phyloP scores from a whole-genome alignment of 2,329 filamentous ascomycete genomes.

The Ophiostoma sp. region DNA sequence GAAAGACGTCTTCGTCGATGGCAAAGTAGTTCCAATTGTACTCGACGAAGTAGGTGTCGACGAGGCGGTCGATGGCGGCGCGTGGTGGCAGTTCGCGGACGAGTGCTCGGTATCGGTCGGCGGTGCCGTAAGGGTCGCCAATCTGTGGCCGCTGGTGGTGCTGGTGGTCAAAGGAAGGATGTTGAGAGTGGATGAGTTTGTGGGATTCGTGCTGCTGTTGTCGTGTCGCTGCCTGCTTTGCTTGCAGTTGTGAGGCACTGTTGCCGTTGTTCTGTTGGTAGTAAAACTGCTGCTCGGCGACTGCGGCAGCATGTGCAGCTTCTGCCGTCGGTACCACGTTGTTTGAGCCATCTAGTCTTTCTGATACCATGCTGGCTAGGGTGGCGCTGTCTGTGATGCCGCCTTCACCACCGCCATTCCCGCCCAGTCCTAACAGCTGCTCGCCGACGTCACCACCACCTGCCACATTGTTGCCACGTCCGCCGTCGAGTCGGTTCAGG shows the following conservation, averaged over 20 bases:
- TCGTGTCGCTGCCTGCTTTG: neutral
- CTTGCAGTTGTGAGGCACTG: neutral
- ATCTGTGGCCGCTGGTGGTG: conserved; percentile 32
- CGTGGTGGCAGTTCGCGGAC: conserved; percentile 59
- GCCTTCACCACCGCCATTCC: conserved; percentile 25
- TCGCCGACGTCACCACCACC: conserved; percentile 4
- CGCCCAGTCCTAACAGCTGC: conserved; percentile 31
- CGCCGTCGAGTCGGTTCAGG: conserved; percentile 55
- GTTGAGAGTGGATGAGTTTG: conserved; percentile 17
- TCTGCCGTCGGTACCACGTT: conserved; percentile 4
- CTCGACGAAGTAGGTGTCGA: conserved; percentile 56
- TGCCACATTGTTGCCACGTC: conserved; percentile 25
- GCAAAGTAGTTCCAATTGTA: conserved; percentile 61
- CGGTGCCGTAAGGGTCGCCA: conserved; percentile 45
- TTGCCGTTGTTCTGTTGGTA: conserved; percentile 18
- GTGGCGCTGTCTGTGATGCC: neutral
- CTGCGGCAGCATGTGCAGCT: conserved; percentile 15
- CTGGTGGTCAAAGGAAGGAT: conserved; percentile 20
- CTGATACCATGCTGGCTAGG: conserved; percentile 23
- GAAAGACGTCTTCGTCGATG: conserved; percentile 56
- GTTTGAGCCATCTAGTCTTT: neutral
- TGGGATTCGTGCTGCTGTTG: conserved; percentile 11
- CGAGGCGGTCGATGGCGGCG: conserved; percentile 55
- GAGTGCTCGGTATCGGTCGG: conserved; percentile 59
- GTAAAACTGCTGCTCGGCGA: conserved; percentile 22